These are phyloP conservation scores for Pseudofabraea citricarpa DNA, from an alignment of 2,329 filamentous ascomycete species.

Conservation along the genomic window DNA sequence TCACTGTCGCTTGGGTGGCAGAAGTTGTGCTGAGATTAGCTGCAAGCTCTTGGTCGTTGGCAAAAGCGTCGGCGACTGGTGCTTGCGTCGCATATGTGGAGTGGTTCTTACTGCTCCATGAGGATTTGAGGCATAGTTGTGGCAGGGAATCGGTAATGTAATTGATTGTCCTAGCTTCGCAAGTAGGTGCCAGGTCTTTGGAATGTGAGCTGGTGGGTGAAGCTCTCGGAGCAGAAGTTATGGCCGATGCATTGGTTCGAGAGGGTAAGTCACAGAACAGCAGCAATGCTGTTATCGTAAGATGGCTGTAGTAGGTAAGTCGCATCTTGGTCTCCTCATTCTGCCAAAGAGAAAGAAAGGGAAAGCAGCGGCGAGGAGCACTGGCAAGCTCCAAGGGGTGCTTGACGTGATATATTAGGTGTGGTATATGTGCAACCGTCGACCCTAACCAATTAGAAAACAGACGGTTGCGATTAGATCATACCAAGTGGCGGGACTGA, in stretches of 20 bases:
- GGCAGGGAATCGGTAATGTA: constrained; percentile 30
- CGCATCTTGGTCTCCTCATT: constrained; percentile 15
- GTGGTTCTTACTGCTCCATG: constrained; percentile 22
- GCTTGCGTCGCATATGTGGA: constrained; percentile 1
- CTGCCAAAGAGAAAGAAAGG: background rate
- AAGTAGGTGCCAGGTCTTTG: constrained; percentile 18
- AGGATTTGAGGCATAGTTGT: constrained; percentile 25
- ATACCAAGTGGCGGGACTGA: too few species aligned
- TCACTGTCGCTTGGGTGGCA: background rate
- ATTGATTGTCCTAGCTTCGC: constrained; percentile 30
- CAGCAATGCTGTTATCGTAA: constrained; percentile 15
- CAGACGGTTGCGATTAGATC: too few species aligned
- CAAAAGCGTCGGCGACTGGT: background rate
- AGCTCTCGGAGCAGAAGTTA: constrained; percentile 13
- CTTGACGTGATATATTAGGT: too few species aligned
- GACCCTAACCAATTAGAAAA: too few species aligned
- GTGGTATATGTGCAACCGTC: too few species aligned
- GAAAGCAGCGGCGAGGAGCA: too few species aligned
- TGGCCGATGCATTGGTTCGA: constrained; percentile 12
- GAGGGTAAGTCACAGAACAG: constrained; percentile 10
- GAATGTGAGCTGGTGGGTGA: constrained; percentile 1
- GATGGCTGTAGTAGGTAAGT: constrained; percentile 12
- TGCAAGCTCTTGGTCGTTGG: background rate
- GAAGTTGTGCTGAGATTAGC: background rate
- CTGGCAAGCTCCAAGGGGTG: too few species aligned